Evolutionary conservation across 129 eudicot species (phyloP), one percentile per base, ranked within the genome.

Genomic region (Pittosporum tobira): DNA sequence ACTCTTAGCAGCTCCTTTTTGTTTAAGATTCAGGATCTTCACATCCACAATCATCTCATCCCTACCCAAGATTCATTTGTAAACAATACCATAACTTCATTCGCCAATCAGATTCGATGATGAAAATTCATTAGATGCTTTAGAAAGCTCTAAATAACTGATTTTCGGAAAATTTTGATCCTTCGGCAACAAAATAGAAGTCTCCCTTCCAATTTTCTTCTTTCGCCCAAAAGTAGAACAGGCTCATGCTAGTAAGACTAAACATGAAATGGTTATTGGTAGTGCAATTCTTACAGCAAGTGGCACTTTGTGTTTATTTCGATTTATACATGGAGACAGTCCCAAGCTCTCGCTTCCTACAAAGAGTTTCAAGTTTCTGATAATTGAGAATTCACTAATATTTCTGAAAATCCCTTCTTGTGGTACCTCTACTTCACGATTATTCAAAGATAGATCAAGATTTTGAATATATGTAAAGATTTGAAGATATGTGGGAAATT

Each of bases 1-100:
- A 27, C 59, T 52, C 27, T 28, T 52, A 2, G 40, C 26, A 52
- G 59, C 59, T 27, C 59, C 59, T 52, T 5, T 0, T 0, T 27
- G 18, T 52, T 52, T 13, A 52, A 52, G 59, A 37, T 27, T 52
- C 15, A 52, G 59, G 26, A 52, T 38, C 38, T 52, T 52, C 40
- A 52, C 59, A 5, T 37, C 59, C 6, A 52, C 59, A 15, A 13
- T 16, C 27, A 3, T 0, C 1, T 3, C 2, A 28, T 27, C 38
- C 6, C 37, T 18, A 13, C 7, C 0, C 15, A 52, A 14, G 16
- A 0, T 2, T 52, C 59, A 37, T 26, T 24, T 52, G 38, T 52
- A 52, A 52, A 52, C 40, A 26, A 38, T 27, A 20, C 59, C 59
- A 52, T 12, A 52, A 30, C 37, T 52, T 15, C 59, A 37, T 13